Conservation (phyloP, 345 rosid species). For the Passiflora organensis region DNA sequence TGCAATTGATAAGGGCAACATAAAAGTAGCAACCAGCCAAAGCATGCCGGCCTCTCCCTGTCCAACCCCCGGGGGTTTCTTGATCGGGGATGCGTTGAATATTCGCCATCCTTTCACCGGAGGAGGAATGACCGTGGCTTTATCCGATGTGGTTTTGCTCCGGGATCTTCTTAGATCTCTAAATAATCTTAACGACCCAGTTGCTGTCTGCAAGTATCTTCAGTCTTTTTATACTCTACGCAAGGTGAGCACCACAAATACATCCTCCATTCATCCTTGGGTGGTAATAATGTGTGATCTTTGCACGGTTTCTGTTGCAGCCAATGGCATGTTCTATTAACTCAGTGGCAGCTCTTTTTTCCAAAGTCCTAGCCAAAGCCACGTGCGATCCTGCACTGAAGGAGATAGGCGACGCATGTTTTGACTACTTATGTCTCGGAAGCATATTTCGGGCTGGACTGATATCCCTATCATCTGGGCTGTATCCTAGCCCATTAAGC, state of each 20-base stretch:
- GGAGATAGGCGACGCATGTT: slow-evolving; percentile 49
- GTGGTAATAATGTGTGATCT: too few species aligned
- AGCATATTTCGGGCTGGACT: slow-evolving; percentile 40
- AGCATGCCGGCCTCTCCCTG: slow-evolving; percentile 55
- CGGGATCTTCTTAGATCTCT: slow-evolving; percentile 46
- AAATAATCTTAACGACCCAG: slow-evolving; percentile 34
- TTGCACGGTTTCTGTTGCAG: too few species aligned
- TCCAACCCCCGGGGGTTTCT: slow-evolving; percentile 50
- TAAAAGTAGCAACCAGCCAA: slow-evolving; percentile 53
- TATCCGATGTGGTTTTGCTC: slow-evolving; percentile 48
- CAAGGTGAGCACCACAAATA: slow-evolving; percentile 23
- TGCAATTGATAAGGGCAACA: slow-evolving; percentile 43
- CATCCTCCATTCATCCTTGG: too few species aligned
- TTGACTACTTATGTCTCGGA: slow-evolving; percentile 48
- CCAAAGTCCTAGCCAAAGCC: slow-evolving; percentile 39
- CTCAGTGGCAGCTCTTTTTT: slow-evolving; percentile 43
- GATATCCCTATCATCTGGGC: slow-evolving; percentile 37
- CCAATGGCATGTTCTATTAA: slow-evolving; percentile 23
- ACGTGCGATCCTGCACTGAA: slow-evolving; percentile 38
- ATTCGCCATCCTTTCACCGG: slow-evolving; percentile 62
- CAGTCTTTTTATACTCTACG: slow-evolving; percentile 50
- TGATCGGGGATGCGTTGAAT: slow-evolving; percentile 54
- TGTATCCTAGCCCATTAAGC: slow-evolving; percentile 39
- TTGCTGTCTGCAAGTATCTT: slow-evolving; percentile 42
- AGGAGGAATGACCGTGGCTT: slow-evolving; percentile 63